Percentiles rank a stretch among this genome's conserved stretches.
Evolutionary conservation across 352 stramenopile species (phyloP).

Genomic region (Phytophthora syringae): DNA sequence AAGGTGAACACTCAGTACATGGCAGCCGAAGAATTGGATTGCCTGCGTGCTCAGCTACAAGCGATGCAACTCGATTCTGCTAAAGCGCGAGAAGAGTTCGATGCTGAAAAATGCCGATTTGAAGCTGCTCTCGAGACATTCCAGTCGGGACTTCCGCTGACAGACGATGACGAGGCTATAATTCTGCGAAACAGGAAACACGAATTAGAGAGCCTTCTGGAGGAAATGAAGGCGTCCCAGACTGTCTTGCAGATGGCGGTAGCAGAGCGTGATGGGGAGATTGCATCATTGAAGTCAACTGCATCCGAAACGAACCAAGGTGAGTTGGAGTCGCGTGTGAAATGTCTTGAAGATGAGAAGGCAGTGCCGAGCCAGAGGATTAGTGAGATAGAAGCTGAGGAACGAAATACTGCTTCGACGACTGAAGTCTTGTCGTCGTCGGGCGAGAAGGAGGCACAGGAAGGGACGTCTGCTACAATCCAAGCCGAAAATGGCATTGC

Average conservation of each 20-base stretch:
- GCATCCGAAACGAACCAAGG: background rate
- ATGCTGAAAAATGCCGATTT: slow-evolving; percentile 32
- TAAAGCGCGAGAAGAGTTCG: slow-evolving; percentile 15
- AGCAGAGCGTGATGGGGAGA: slow-evolving; percentile 34
- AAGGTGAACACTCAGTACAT: slow-evolving; percentile 32
- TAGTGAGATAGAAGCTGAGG: slow-evolving; percentile 20
- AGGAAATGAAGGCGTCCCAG: slow-evolving; percentile 25
- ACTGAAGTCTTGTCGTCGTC: slow-evolving; percentile 1
- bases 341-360: slow-evolving; percentile 46
- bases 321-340: slow-evolving; percentile 36
- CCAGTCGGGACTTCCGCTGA: background rate
- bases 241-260: slow-evolving; percentile 26
- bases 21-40: slow-evolving; percentile 41
- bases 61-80: slow-evolving; percentile 24
- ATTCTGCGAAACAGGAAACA: slow-evolving; percentile 10
- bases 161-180: slow-evolving; percentile 6
- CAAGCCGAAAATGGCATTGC: slow-evolving; percentile 19
- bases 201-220: slow-evolving; percentile 17
- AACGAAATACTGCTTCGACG: slow-evolving; percentile 1
- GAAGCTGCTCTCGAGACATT: slow-evolving; percentile 29
- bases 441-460: background rate
- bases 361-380: slow-evolving; percentile 33
- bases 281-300: slow-evolving; percentile 17
- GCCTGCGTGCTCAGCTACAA: slow-evolving; percentile 36
- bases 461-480: background rate